Evolutionary conservation across 139 green algal species (phyloP).

Genomic region (Coelastrella sp.): DNA sequence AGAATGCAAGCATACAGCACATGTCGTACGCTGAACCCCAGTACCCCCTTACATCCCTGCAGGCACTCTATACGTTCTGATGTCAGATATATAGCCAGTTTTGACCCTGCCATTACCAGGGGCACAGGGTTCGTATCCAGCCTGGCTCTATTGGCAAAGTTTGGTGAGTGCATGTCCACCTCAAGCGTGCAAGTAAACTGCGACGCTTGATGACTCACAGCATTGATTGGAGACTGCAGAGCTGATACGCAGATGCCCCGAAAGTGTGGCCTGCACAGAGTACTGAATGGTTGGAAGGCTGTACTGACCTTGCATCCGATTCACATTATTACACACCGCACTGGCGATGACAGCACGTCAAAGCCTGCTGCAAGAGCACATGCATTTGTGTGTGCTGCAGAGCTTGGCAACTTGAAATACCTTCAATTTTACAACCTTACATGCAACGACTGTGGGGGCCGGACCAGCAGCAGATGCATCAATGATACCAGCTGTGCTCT

Average conservation of each 20-base stretch:
- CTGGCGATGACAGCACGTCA: too few species aligned
- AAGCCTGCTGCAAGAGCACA: too few species aligned
- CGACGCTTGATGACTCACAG: too few species aligned
- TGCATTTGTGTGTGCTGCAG: constrained; percentile 7
- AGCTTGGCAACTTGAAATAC: constrained; percentile 40
- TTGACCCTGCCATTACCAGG: constrained; percentile 17
- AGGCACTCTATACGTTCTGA: constrained; percentile 39
- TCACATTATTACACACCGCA: too few species aligned
- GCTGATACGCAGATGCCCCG: too few species aligned
- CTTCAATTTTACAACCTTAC: constrained; percentile 51
- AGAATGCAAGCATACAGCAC: too few species aligned
- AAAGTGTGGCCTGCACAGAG: too few species aligned
- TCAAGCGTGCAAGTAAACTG: too few species aligned
- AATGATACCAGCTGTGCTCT: constrained; percentile 40
- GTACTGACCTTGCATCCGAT: too few species aligned
- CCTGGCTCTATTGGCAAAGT: constrained; percentile 39
- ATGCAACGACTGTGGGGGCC: constrained; percentile 53
- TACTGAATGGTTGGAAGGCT: too few species aligned
- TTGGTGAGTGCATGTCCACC: constrained; percentile 28
- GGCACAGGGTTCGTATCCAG: constrained; percentile 41
- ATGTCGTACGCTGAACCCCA: too few species aligned
- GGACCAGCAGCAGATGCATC: constrained; percentile 32
- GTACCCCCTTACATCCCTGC: background rate
- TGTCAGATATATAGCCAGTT: constrained; percentile 45
- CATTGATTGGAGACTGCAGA: too few species aligned